Conservation (phyloP, 495 filamentous ascomycete species). For the Hypomontagnella monticulosa region DNA sequence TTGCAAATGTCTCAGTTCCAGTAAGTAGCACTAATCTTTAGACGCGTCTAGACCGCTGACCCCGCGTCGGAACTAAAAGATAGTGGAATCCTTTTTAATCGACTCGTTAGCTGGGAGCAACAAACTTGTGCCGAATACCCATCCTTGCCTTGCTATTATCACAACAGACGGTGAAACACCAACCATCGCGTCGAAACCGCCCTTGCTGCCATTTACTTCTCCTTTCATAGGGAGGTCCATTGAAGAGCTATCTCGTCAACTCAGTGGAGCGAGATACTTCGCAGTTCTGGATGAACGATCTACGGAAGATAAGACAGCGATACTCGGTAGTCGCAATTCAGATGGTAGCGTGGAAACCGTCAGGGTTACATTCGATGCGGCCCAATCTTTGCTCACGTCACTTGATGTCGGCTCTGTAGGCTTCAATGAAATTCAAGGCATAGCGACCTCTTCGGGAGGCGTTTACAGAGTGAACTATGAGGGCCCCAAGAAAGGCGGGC, state of each 20-base stretch:
- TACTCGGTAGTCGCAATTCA: background rate
- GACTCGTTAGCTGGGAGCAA: slow-evolving; percentile 5
- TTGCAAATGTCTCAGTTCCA: slow-evolving; percentile 3
- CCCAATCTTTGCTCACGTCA: slow-evolving; percentile 4
- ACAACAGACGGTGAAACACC: background rate
- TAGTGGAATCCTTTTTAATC: slow-evolving; percentile 3
- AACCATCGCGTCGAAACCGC: background rate
- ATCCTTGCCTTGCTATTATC: slow-evolving; percentile 16
- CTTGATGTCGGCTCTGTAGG: background rate
- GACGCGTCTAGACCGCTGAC: background rate
- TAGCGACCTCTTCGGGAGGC: slow-evolving; percentile 11
- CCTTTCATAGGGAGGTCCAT: slow-evolving; percentile 6
- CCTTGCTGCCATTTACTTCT: background rate
- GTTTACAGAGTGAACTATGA: slow-evolving; percentile 4
- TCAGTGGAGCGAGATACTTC: slow-evolving; percentile 5
- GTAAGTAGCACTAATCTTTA: slow-evolving; percentile 9
- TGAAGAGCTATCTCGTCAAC: slow-evolving; percentile 7
- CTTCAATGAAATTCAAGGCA: slow-evolving; percentile 15
- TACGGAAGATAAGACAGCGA: slow-evolving; percentile 6
- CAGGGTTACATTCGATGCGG: slow-evolving; percentile 13
- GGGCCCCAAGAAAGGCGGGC: slow-evolving; percentile 2
- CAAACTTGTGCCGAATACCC: slow-evolving; percentile 8
- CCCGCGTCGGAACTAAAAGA: background rate
- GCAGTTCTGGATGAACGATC: slow-evolving; percentile 21
- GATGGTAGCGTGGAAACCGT: background rate